Percentiles rank a stretch among this genome's conserved stretches.
phyloP scores from a whole-genome alignment of 306 rosid genomes.

The Fagus sylvatica region DNA sequence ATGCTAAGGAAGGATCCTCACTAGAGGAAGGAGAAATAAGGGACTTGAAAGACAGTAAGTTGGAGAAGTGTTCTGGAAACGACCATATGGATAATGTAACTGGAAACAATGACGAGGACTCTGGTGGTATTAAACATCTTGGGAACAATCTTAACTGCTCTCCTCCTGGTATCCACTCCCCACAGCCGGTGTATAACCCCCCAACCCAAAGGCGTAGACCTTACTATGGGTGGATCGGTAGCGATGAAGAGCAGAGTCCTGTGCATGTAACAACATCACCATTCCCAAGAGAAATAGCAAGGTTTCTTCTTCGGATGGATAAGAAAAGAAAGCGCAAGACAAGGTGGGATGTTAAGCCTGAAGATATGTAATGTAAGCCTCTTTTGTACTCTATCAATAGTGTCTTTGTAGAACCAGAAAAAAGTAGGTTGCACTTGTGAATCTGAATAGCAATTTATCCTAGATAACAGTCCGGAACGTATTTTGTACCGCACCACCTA shows the following conservation, averaged over 20 bases:
- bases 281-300: slow-evolving; percentile 25
- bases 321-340: slow-evolving; percentile 38
- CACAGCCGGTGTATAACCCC: slow-evolving; percentile 5
- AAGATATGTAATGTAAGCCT: slow-evolving; percentile 15
- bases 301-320: slow-evolving; percentile 17
- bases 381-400: background rate
- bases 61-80: too few species aligned
- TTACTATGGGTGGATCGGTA: slow-evolving; percentile 52
- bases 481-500: background rate
- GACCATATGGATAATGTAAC: too few species aligned
- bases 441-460: background rate
- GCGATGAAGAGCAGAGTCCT: slow-evolving; percentile 20
- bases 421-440: background rate
- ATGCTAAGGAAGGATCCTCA: slow-evolving; percentile 6
- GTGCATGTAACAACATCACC: slow-evolving; percentile 26
- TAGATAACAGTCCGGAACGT: background rate
- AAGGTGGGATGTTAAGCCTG: slow-evolving; percentile 59
- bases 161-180: slow-evolving; percentile 13
- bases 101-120: background rate
- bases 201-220: slow-evolving; percentile 28
- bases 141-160: background rate
- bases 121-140: background rate
- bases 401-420: background rate
- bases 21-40: slow-evolving; percentile 8
- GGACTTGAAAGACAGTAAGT: background rate